Base-by-base conservation (phyloP, 768 basidiomycete genomes). In the Cyclocybe aegerita region DNA sequence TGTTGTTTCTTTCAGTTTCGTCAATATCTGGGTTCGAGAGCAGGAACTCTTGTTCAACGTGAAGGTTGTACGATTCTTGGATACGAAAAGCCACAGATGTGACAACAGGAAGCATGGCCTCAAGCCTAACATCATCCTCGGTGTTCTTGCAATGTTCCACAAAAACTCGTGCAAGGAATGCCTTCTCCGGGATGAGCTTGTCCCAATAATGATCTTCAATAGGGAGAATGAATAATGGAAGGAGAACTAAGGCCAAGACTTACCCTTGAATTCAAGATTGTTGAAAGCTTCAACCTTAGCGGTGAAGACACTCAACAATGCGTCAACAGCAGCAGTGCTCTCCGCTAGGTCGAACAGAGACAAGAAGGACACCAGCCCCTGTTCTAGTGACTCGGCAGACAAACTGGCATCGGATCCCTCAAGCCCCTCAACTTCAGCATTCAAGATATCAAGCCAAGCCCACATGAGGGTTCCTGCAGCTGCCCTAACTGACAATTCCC, bases 111-210 rank as follows among this genome's bases (percentile, higher is more conserved):
- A 98, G 76, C 10, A 78, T 72, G 2, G 75, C 68, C 58, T 92
- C 88, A 2, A 95, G 71, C 32, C 83, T 80, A 3, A 68, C 68
- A 6, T 83, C 76, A 44, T 90, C 80, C 39, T 84, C 76, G 1
- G 72, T 81, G 12, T 70, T 71, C 10, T 78, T 75, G 59, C 91
- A 94, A 62, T 90, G 81, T 31, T 93, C 85, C 3, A 88, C 83
- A 63, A 88, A 95, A 8, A 90, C 87, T 5, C 94, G 84, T 0
- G 82, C 87, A 12, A 98, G 78, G 62, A 95, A 90, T 0, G 86
- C 85, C 38, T 77, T 83, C 60, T 92, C 89, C 0, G 90, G 83
- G 0, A 83, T 86, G 14, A 95, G 66, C 1, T 70, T 54, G 0
- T 65, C 63, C 90, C 93, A 98, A 64, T 80, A 98, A 0, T 65